Percentiles rank a stretch among this genome's conserved stretches.
phyloP scores from a whole-genome alignment of 129 eudicot genomes.

The Dittrichia graveolens region DNA sequence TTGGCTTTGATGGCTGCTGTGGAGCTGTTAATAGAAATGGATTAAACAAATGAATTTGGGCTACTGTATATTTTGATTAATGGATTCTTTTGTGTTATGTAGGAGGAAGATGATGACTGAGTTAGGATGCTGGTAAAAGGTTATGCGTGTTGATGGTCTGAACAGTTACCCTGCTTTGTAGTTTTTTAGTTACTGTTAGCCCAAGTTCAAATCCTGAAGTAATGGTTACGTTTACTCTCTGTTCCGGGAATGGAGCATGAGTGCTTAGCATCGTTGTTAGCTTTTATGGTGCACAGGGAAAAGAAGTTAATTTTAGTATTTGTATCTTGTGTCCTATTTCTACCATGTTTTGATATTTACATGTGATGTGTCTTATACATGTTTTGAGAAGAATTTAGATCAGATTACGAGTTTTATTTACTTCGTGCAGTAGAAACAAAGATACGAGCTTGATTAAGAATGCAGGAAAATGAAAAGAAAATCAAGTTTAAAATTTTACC shows the following conservation, averaged over 20 bases:
- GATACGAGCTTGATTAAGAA: too few relatives aligned
- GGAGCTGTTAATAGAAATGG: not conserved
- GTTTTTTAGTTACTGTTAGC: constrained; percentile 18
- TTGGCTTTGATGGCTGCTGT: not conserved
- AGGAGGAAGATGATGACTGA: constrained; percentile 47
- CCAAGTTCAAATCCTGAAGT: constrained; percentile 4
- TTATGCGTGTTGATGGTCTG: constrained; percentile 19
- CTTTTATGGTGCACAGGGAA: constrained; percentile 18
- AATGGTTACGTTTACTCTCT: constrained; percentile 18
- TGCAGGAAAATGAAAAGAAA: too few relatives aligned
- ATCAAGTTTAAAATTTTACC: too few relatives aligned
- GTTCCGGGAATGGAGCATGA: not conserved
- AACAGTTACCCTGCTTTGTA: constrained; percentile 26
- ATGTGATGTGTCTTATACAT: too few relatives aligned
- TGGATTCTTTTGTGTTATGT: constrained; percentile 21
- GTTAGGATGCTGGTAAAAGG: not conserved
- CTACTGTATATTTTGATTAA: constrained; percentile 11
- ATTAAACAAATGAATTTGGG: not conserved
- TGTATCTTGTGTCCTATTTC: not conserved
- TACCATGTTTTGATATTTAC: too few relatives aligned
- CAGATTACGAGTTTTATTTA: too few relatives aligned
- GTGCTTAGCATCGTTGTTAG: constrained; percentile 21
- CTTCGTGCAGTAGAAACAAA: too few relatives aligned
- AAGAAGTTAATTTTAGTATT: constrained; percentile 27
- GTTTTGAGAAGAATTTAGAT: too few relatives aligned